Percentiles rank a stretch among this genome's conserved stretches.
phyloP scores from a whole-genome alignment of 495 filamentous ascomycete species.

The Staphylotrichum tortipilum region DNA sequence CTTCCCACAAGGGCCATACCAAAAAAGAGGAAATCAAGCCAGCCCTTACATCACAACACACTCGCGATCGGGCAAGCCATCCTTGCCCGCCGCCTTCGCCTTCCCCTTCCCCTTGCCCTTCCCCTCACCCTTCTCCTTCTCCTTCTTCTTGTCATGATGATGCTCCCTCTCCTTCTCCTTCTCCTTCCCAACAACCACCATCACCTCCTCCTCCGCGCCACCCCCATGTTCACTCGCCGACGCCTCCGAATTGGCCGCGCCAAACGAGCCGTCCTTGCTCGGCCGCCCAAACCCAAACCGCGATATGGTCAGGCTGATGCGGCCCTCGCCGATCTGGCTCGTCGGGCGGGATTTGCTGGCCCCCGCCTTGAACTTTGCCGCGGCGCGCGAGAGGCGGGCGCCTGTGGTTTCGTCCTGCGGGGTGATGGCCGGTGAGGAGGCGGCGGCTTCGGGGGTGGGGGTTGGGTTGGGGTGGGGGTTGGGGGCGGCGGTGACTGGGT shows the following conservation, averaged over 20 bases:
- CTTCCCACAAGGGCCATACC: background rate
- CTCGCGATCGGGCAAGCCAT: constrained; percentile 55
- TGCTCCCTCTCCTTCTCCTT: constrained; percentile 22
- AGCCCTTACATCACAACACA: constrained; percentile 44
- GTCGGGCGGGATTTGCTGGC: constrained; percentile 53
- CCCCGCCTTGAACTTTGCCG: constrained; percentile 47
- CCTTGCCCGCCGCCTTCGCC: constrained; percentile 21
- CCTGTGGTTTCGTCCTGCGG: constrained; percentile 45
- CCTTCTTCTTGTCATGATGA: constrained; percentile 26
- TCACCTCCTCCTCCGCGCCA: constrained; percentile 27
- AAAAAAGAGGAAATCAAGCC: too few relatives aligned
- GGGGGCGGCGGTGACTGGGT: constrained; percentile 36
- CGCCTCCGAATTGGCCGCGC: constrained; percentile 15
- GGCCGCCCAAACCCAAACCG: constrained; percentile 49
- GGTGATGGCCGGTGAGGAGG: constrained; percentile 32
- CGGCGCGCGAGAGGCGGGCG: constrained; percentile 48
- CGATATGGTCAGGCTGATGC: constrained; percentile 58
- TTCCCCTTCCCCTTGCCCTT: constrained; percentile 31
- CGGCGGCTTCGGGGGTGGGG: constrained; percentile 28
- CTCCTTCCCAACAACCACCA: background rate
- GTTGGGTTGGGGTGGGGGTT: constrained; percentile 22
- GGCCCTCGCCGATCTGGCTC: constrained; percentile 58
- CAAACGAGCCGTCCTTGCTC: constrained; percentile 40
- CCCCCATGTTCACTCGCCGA: constrained; percentile 27
- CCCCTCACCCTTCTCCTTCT: constrained; percentile 32